phyloP scores from a whole-genome alignment of 352 stramenopile species.

The Pythium aristosporum region DNA sequence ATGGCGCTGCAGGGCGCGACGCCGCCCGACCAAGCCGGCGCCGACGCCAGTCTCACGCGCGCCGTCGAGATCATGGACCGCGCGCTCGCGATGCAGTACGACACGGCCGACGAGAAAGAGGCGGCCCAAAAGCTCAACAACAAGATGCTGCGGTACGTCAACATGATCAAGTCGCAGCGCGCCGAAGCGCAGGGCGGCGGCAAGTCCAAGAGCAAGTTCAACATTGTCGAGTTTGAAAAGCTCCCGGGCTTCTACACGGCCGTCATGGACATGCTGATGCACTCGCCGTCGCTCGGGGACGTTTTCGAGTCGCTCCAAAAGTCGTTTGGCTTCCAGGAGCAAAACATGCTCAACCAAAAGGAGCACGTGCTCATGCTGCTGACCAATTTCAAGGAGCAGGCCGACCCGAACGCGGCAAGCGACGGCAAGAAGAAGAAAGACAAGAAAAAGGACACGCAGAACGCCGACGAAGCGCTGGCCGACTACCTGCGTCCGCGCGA shows the following conservation, averaged over 20 bases:
- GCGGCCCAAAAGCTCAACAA: conserved; percentile 35
- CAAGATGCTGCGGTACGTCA: conserved; percentile 49
- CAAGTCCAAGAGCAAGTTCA: conserved; percentile 32
- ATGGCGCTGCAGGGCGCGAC: conserved; percentile 33
- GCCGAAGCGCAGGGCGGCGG: conserved; percentile 21
- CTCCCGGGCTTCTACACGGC: conserved; percentile 37
- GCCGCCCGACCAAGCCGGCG: conserved; percentile 25
- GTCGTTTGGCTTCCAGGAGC: conserved; percentile 92
- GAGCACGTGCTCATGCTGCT: conserved; percentile 45
- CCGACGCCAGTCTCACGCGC: conserved; percentile 26
- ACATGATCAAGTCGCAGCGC: conserved; percentile 47
- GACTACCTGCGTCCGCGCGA: conserved; percentile 40
- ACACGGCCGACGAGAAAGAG: conserved; percentile 34
- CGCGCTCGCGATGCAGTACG: conserved; percentile 32
- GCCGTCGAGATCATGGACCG: conserved; percentile 44
- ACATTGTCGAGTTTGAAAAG: conserved; percentile 44
- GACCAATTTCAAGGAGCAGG: conserved; percentile 47
- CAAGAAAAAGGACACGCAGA: conserved; percentile 32
- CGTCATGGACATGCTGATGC: conserved; percentile 34
- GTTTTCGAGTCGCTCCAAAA: conserved; percentile 85
- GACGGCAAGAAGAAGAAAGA: conserved; percentile 25
- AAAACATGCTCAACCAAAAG: conserved; percentile 45
- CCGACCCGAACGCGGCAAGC: conserved; percentile 24
- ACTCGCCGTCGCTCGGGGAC: conserved; percentile 32
- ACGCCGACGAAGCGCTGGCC: conserved; percentile 25